phyloP scores from a whole-genome alignment of 208 protist genomes.

The Leishmania turanica region DNA sequence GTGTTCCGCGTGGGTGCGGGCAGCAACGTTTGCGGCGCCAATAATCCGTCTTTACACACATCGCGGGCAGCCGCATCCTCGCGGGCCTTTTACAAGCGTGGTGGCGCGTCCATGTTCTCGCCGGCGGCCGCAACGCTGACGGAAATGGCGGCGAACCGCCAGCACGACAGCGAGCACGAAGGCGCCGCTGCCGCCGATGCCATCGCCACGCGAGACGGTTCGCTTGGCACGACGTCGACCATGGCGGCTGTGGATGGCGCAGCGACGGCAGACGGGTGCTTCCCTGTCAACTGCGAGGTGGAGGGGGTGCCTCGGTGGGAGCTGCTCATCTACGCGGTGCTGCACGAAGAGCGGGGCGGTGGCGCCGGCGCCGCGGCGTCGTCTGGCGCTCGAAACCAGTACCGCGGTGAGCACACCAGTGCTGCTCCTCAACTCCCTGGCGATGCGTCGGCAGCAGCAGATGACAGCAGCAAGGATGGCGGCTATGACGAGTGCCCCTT shows the following conservation, averaged over 20 bases:
- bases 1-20: conserved; percentile 13
- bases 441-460: neutral
- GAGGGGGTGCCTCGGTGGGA: conserved; percentile 67
- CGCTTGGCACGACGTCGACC: neutral
- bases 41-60: neutral
- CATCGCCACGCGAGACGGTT: too few relatives aligned
- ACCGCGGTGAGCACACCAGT: neutral
- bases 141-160: neutral
- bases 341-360: conserved; percentile 9
- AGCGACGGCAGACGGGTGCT: neutral
- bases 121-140: neutral
- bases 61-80: neutral
- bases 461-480: neutral
- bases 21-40: neutral
- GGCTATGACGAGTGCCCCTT: conserved; percentile 25
- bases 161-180: conserved; percentile 1
- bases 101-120: neutral
- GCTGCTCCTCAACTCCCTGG: neutral
- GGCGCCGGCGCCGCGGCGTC: neutral
- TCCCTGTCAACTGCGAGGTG: conserved; percentile 13
- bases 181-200: conserved; percentile 2
- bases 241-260: neutral
- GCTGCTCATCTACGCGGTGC: conserved; percentile 45
- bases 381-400: neutral
- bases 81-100: neutral